A percentile compares a stretch with the other conserved stretches of the same genome.
phyloP scores from a whole-genome alignment of 1,284 basidiomycete genomes.

The Gomphus bonarii region DNA sequence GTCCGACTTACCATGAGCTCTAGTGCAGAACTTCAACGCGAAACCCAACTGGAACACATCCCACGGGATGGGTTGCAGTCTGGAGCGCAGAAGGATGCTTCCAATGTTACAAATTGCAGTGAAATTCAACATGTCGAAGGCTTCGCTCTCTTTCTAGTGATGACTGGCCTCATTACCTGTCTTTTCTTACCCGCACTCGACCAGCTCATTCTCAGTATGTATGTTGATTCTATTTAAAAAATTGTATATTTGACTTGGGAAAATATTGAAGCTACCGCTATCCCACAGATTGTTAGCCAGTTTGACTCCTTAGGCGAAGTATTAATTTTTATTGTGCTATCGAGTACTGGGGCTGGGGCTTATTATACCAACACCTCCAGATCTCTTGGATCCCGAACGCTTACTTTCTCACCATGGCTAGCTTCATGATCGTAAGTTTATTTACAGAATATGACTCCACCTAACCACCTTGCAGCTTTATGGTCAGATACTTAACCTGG shows the following conservation, averaged over 20 bases:
- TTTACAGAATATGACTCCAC: background rate
- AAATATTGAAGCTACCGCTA: slow-evolving; percentile 23
- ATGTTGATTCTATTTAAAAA: background rate
- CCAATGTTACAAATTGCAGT: background rate
- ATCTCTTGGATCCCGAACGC: slow-evolving; percentile 32
- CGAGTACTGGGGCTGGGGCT: no score
- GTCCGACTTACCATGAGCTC: no score
- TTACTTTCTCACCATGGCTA: slow-evolving; percentile 29
- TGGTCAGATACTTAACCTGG: slow-evolving; percentile 21
- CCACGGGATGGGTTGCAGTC: background rate
- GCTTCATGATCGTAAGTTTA: slow-evolving; percentile 16
- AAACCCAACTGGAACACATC: background rate
- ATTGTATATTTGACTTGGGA: background rate
- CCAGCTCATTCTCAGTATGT: slow-evolving; percentile 7
- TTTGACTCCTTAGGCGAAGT: slow-evolving; percentile 26
- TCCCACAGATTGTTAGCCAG: slow-evolving; percentile 32
- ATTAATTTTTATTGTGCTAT: no score
- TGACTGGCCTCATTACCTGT: slow-evolving; percentile 1
- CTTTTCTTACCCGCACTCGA: slow-evolving; percentile 8
- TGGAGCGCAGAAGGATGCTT: background rate
- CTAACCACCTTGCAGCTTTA: slow-evolving; percentile 6
- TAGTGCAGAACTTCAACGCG: background rate
- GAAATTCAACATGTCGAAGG: background rate
- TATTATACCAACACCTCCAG: background rate
- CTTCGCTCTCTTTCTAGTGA: background rate